Conservation (phyloP, 2,329 filamentous ascomycete genomes). For the Xylaria arbuscula region DNA sequence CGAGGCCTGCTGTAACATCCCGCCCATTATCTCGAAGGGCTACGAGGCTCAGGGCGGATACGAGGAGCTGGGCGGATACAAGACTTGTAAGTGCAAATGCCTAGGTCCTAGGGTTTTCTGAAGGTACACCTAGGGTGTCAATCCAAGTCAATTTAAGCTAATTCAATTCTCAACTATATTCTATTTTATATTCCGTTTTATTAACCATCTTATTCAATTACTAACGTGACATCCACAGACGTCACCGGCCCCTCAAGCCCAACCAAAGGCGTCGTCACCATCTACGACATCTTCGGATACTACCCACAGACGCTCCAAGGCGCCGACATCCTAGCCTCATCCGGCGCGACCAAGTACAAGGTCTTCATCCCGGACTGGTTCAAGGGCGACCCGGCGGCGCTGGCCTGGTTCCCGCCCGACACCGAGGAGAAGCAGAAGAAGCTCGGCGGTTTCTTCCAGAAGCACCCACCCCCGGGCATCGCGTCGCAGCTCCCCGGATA, state of each 20-base stretch:
- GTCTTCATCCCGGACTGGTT: slow-evolving; percentile 96
- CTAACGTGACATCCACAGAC: slow-evolving; percentile 55
- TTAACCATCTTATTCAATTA: no score
- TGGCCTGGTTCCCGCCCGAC: slow-evolving; percentile 71
- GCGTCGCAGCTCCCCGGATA: slow-evolving; percentile 65
- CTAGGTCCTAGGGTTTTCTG: not conserved
- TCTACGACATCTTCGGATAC: slow-evolving; percentile 79
- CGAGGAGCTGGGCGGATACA: slow-evolving; percentile 65
- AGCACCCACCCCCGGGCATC: slow-evolving; percentile 60
- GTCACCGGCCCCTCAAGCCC: slow-evolving; percentile 60
- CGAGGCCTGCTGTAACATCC: slow-evolving; percentile 67
- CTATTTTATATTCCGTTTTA: not conserved
- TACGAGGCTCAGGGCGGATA: slow-evolving; percentile 68
- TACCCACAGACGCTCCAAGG: slow-evolving; percentile 77
- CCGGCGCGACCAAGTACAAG: slow-evolving; percentile 74
- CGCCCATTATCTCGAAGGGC: slow-evolving; percentile 66
- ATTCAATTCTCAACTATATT: no score
- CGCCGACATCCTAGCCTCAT: slow-evolving; percentile 71
- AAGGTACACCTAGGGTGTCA: not conserved
- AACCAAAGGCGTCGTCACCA: slow-evolving; percentile 68
- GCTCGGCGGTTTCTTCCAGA: slow-evolving; percentile 68
- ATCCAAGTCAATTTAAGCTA: no score
- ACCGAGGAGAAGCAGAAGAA: slow-evolving; percentile 71
- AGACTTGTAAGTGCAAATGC: slow-evolving; percentile 57
- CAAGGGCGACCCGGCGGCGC: slow-evolving; percentile 73